These are phyloP conservation scores for Auriculariales sp. DNA, from an alignment of 768 basidiomycete species.

Conservation along the genomic window DNA sequence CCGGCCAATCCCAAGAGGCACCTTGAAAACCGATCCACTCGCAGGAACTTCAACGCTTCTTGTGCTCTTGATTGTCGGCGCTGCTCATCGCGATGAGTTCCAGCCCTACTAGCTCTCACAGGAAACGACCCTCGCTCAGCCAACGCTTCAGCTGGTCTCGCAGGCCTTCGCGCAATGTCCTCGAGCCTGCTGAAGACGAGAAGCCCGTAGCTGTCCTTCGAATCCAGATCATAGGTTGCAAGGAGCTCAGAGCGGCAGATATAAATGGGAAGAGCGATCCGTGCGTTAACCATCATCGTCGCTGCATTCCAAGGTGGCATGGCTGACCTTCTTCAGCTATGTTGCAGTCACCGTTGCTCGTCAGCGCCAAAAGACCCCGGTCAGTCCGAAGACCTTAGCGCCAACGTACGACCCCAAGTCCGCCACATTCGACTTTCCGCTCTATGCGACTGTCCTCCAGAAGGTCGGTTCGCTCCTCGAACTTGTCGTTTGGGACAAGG, in stretches of 20 bases:
- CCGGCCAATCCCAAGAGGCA: too few relatives aligned
- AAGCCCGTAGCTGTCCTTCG: slow-evolving; percentile 9
- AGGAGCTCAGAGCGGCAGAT: slow-evolving; percentile 10
- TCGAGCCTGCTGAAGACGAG: slow-evolving; percentile 6
- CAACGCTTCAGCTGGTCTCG: too few relatives aligned
- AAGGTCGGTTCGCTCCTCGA: slow-evolving; percentile 1
- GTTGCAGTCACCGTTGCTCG: background rate
- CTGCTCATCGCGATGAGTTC: too few relatives aligned
- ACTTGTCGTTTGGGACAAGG: slow-evolving; percentile 7
- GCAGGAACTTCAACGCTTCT: too few relatives aligned
- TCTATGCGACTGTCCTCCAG: background rate
- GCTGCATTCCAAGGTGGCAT: background rate
- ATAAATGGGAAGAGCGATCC: slow-evolving; percentile 11
- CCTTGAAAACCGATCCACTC: too few relatives aligned
- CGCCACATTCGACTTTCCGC: slow-evolving; percentile 6
- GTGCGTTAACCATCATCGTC: too few relatives aligned
- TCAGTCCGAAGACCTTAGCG: background rate
- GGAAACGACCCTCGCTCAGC: too few relatives aligned
- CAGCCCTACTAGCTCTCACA: too few relatives aligned
- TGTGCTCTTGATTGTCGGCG: too few relatives aligned
- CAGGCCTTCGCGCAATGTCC: too few relatives aligned
- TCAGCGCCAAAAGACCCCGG: slow-evolving; percentile 1
- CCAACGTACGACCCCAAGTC: slow-evolving; percentile 2
- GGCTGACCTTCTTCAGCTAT: slow-evolving; percentile 4
- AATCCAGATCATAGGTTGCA: slow-evolving; percentile 11